Evolutionary conservation across 2,329 filamentous ascomycete species (phyloP).

Genomic region (Ascochyta lentis): DNA sequence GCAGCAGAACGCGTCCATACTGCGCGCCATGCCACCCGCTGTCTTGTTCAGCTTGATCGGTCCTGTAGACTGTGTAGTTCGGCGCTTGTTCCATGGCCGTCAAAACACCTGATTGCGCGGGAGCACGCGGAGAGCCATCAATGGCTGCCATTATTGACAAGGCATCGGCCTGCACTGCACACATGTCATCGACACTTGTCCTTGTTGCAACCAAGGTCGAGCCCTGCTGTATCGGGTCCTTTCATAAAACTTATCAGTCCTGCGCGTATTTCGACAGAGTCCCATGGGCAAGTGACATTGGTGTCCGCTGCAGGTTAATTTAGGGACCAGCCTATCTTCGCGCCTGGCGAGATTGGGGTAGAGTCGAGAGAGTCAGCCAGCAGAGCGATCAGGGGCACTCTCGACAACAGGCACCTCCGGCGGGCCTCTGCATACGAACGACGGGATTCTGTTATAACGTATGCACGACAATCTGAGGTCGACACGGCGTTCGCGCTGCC

Average conservation of each 20-base stretch:
- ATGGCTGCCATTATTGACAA: conserved; percentile 17
- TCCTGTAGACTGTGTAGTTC: conserved; percentile 27
- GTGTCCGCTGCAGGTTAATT: conserved; percentile 28
- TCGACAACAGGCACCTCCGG: conserved; percentile 4
- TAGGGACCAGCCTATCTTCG: conserved; percentile 25
- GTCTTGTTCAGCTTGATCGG: conserved; percentile 5
- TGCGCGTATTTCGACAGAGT: conserved; percentile 14
- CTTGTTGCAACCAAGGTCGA: conserved; percentile 13
- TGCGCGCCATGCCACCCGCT: conserved; percentile 4
- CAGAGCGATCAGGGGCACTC: conserved; percentile 12
- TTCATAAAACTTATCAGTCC: conserved; percentile 10
- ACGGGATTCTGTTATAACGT: not conserved
- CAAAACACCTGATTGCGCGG: not conserved
- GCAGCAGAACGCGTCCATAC: conserved; percentile 8
- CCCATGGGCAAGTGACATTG: conserved; percentile 21
- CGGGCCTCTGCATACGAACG: not conserved
- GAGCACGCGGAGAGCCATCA: not conserved
- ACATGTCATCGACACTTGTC: conserved; percentile 25
- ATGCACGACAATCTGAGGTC: not conserved
- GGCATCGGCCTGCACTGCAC: conserved; percentile 23
- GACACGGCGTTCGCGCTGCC: conserved; percentile 10
- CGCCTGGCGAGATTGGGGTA: conserved; percentile 22
- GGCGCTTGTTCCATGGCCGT: conserved; percentile 24
- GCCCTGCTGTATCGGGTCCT: conserved; percentile 12
- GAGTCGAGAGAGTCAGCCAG: conserved; percentile 8